Base-by-base conservation (phyloP, 768 basidiomycete species). In the Russula sp. region DNA sequence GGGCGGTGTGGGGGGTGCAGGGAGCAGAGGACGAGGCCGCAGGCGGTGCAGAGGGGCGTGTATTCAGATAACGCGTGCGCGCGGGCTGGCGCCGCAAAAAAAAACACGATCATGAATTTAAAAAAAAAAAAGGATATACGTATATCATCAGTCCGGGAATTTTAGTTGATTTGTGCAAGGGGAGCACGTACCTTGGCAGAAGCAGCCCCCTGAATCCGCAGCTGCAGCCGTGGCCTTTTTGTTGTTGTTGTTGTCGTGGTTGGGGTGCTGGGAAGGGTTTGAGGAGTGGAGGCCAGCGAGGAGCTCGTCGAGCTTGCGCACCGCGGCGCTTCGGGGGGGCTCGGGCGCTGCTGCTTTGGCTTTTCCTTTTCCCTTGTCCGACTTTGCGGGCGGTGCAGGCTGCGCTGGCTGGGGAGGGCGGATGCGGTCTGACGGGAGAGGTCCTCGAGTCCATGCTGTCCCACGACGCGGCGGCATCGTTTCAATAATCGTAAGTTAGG, bases 21-120 rank as follows among this genome's bases (percentile, higher is more conserved):
- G 10, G 57, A 20, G 45, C 67, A 68, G 53, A 68, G 65, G 32
- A 66, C n/a, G 32, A 68, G 65, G 7, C 67, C 67, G 55, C 67
- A 68, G 8, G 44, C 3, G 8, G 44, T 55, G 61, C 67, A 68
- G 37, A 68, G 27, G n/a, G 67, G 67, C 0, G 61, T 68, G 61
- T 66, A 59, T 35, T 62, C 57, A 2, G 64, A 66, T 37, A 56
- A 37, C 3, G 49, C 42, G 61, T 68, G 67, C 8, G 8, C 42
- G 44, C 64, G 65, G 4, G 67, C 67, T 67, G 65, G 5, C 27
- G 66, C 64, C 65, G 50, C 35, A 22, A 18, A 16, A n/a, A n/a
- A 44, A 44, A 27, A 0, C 14, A 11, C 14, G 39, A 40, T 6
- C 42, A 44, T 6, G n/a, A 5, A 44, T 6, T 2, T 16, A 42